Conservation (phyloP, 108 stramenopile species). For the Skeletonema marinoi region DNA sequence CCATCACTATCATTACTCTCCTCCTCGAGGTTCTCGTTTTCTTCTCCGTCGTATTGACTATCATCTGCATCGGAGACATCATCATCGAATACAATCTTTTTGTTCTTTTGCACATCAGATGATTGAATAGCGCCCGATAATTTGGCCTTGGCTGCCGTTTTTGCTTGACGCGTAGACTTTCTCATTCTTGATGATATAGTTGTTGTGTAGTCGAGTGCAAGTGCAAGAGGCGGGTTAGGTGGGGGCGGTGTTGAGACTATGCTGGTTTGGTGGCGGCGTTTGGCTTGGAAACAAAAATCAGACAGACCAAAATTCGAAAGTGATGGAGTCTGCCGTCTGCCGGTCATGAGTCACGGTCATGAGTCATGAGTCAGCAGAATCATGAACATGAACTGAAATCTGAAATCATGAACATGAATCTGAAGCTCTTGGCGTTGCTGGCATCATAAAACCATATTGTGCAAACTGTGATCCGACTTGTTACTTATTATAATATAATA, state of each 20-base stretch:
- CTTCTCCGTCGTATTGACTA: background rate
- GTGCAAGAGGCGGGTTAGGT: background rate
- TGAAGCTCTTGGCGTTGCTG: too few relatives aligned
- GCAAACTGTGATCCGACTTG: background rate
- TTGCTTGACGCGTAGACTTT: slow-evolving; percentile 18
- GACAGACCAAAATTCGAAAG: too few relatives aligned
- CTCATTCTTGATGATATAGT: background rate
- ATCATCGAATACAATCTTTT: slow-evolving; percentile 35
- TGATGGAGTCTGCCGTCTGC: too few relatives aligned
- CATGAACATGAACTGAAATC: too few relatives aligned
- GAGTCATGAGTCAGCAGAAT: too few relatives aligned
- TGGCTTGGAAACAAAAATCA: too few relatives aligned
- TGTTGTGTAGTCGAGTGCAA: background rate
- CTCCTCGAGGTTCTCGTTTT: background rate
- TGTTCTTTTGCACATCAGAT: slow-evolving; percentile 22
- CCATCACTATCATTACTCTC: background rate
- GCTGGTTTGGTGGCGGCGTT: too few relatives aligned
- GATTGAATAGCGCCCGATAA: slow-evolving; percentile 34
- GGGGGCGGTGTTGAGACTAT: background rate
- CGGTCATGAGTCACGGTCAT: too few relatives aligned
- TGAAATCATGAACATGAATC: too few relatives aligned
- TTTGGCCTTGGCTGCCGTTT: slow-evolving; percentile 34
- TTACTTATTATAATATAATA: too few relatives aligned
- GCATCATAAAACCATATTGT: too few relatives aligned
- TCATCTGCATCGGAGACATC: slow-evolving; percentile 6